phyloP scores from a whole-genome alignment of 305 asterid genomes.

The Solanum aculeatissimum region DNA sequence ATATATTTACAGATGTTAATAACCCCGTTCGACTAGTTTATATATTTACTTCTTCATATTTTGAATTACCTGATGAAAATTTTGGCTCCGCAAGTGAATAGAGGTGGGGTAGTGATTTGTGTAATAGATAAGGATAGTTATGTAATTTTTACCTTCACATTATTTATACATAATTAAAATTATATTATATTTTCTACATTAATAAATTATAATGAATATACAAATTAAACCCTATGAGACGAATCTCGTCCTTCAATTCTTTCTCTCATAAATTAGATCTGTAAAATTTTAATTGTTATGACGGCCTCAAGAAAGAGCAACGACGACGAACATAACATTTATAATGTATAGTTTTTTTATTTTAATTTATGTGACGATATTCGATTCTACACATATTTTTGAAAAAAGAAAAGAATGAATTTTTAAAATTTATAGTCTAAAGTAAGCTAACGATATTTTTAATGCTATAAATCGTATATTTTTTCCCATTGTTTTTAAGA shows the following conservation, averaged over 20 bases:
- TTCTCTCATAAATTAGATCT: background rate
- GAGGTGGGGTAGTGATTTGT: background rate
- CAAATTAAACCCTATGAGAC: background rate
- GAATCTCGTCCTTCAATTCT: too few species aligned
- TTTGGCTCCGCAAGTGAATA: too few species aligned
- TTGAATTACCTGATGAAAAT: too few species aligned
- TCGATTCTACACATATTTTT: background rate
- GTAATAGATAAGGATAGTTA: slow-evolving; percentile 19
- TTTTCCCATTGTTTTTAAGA: background rate
- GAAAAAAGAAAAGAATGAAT: background rate
- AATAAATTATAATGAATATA: background rate
- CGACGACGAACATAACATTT: background rate
- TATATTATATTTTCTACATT: background rate
- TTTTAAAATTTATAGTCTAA: background rate
- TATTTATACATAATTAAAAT: too few species aligned
- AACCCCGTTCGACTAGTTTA: too few species aligned
- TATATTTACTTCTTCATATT: too few species aligned
- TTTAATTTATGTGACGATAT: background rate
- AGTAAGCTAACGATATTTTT: background rate
- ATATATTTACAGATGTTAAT: too few species aligned
- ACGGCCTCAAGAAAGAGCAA: background rate
- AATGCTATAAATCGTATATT: background rate
- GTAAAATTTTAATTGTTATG: background rate
- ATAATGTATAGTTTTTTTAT: background rate
- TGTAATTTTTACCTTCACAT: slow-evolving; percentile 17